Percentiles rank a stretch among this genome's conserved stretches.
Evolutionary conservation across 345 rosid species (phyloP).

Genomic region (Eucalyptus brandiana): DNA sequence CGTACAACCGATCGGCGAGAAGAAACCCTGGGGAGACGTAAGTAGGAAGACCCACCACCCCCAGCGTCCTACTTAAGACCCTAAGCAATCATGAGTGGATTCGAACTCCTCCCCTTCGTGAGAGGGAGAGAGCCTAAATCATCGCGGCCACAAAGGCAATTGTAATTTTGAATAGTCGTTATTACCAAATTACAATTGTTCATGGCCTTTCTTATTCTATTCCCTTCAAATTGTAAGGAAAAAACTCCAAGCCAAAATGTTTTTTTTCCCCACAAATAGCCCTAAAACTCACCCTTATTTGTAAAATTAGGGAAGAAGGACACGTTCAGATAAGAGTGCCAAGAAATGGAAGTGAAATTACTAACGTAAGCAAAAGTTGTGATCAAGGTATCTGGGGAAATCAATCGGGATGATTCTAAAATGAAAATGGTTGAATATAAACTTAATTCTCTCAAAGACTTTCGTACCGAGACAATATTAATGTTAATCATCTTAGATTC

Average conservation of each 20-base stretch:
- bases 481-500: not conserved
- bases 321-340: not conserved
- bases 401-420: not conserved
- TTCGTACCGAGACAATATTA: not conserved
- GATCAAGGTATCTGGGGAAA: not conserved
- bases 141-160: no score
- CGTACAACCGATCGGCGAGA: no score
- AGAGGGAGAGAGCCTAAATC: rapidly evolving
- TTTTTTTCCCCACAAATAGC: not conserved
- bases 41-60: no score
- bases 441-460: not conserved
- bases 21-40: rapidly evolving
- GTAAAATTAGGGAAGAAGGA: not conserved
- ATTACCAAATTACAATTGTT: not conserved
- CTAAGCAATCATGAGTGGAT: rapidly evolving
- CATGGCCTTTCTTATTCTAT: not conserved
- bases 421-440: not conserved
- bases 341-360: not conserved
- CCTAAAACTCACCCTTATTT: not conserved
- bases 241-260: not conserved
- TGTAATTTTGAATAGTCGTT: not conserved
- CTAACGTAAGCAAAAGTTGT: not conserved
- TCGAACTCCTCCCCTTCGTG: no score
- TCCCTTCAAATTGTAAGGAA: not conserved
- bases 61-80: no score